These are phyloP conservation scores for Knoxia roxburghii DNA, from an alignment of 257 asterid species.

Conservation along the genomic window DNA sequence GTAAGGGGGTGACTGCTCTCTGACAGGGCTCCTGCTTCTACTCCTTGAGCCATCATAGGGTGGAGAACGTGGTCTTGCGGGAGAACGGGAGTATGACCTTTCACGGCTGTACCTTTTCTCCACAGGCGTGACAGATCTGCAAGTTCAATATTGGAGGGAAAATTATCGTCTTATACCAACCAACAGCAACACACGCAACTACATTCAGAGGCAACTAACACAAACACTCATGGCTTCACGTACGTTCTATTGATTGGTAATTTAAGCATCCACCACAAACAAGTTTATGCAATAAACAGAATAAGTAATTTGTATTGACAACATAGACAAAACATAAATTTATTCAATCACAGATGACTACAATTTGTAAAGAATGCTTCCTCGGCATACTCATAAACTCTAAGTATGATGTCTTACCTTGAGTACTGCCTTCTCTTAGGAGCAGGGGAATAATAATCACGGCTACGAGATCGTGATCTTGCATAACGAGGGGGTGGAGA, in stretches of 20 bases:
- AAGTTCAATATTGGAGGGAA: background rate
- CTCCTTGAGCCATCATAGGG: constrained; percentile 43
- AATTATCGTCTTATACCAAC: too few relatives aligned
- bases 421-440: constrained; percentile 64
- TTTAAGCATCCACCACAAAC: background rate
- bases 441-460: constrained; percentile 65
- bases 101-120: constrained; percentile 49
- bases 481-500: constrained; percentile 73
- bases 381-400: background rate
- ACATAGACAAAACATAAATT: too few relatives aligned
- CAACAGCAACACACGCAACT: background rate
- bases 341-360: background rate
- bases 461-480: constrained; percentile 54
- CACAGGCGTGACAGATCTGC: constrained; percentile 72
- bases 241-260: too few relatives aligned
- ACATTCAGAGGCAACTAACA: too few relatives aligned
- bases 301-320: too few relatives aligned
- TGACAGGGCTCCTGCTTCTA: constrained; percentile 49
- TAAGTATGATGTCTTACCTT: constrained; percentile 45
- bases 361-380: background rate
- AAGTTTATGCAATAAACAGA: too few relatives aligned
- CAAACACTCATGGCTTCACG: too few relatives aligned
- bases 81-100: constrained; percentile 33
- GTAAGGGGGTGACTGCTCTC: constrained; percentile 26
- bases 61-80: constrained; percentile 46